Evolutionary conservation across 163 green algal genomes (phyloP).

Genomic region (Prototheca wickerhamii): DNA sequence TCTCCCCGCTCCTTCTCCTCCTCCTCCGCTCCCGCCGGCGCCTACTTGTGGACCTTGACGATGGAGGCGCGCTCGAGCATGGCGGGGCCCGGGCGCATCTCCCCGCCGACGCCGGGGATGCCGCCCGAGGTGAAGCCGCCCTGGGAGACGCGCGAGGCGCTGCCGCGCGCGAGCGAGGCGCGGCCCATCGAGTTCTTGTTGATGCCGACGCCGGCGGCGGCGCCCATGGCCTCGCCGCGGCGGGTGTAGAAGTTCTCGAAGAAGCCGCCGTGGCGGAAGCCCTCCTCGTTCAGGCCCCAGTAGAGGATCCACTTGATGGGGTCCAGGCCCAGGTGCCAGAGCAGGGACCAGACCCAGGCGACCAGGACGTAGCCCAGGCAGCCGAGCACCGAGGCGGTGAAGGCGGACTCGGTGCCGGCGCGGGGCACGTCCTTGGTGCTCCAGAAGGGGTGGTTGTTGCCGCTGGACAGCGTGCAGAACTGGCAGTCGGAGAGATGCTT

Average conservation of each 20-base stretch:
- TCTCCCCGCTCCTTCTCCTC: too few species aligned
- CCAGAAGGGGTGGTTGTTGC: slow-evolving; percentile 45
- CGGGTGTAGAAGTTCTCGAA: slow-evolving; percentile 21
- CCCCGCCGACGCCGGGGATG: slow-evolving; percentile 31
- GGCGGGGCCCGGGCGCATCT: slow-evolving; percentile 14
- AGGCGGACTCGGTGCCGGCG: slow-evolving; percentile 45
- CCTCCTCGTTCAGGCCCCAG: slow-evolving; percentile 71
- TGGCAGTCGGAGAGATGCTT: slow-evolving; percentile 34
- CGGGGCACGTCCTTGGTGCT: slow-evolving; percentile 41
- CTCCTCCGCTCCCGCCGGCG: too few species aligned
- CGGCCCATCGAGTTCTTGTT: slow-evolving; percentile 20
- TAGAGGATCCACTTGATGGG: slow-evolving; percentile 49
- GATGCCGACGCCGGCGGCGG: slow-evolving; percentile 17
- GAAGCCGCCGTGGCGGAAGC: slow-evolving; percentile 41
- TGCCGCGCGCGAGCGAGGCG: not conserved
- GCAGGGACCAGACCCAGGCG: slow-evolving; percentile 71
- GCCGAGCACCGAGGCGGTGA: slow-evolving; percentile 58
- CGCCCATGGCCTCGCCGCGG: slow-evolving; percentile 23
- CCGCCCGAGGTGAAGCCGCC: slow-evolving; percentile 13
- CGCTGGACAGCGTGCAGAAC: slow-evolving; percentile 50
- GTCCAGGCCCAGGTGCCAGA: slow-evolving; percentile 72
- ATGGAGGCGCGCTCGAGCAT: slow-evolving; percentile 31
- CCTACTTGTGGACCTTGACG: slow-evolving; percentile 23
- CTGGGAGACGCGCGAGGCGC: slow-evolving; percentile 8
- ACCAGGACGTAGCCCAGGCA: slow-evolving; percentile 61